These are phyloP conservation scores for Pontederia crassipes DNA, from an alignment of 176 grass and related monocot genomes.

Conservation along the genomic window DNA sequence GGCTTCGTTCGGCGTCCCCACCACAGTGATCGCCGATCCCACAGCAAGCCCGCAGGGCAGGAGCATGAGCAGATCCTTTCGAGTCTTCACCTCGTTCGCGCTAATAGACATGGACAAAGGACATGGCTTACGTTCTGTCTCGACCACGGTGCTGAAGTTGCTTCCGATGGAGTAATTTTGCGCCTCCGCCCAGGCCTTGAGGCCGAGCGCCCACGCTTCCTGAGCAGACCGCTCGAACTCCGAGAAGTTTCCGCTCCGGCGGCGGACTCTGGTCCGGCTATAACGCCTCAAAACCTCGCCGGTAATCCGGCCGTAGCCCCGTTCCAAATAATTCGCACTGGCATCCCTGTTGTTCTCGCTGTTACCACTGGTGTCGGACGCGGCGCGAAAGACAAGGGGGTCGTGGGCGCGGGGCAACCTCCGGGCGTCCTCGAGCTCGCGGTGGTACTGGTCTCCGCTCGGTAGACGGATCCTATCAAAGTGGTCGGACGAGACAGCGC, in stretches of 20 bases:
- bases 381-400: slow-evolving; percentile 16
- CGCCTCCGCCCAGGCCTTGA: slow-evolving; percentile 56
- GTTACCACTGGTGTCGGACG: slow-evolving; percentile 2
- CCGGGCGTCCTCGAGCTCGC: slow-evolving; percentile 13
- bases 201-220: slow-evolving; percentile 60
- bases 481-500: neutral
- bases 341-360: neutral
- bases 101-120: slow-evolving; percentile 31
- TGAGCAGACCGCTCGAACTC: slow-evolving; percentile 63
- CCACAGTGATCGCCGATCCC: slow-evolving; percentile 74
- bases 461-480: neutral
- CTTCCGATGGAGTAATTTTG: slow-evolving; percentile 24
- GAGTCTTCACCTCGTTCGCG: neutral
- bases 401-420: slow-evolving; percentile 13
- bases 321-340: too few species aligned
- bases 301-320: slow-evolving; percentile 63
- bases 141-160: slow-evolving; percentile 26
- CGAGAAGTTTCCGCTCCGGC: slow-evolving; percentile 43
- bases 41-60: slow-evolving; percentile 66
- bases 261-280: neutral
- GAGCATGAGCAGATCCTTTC: slow-evolving; percentile 15
- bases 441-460: neutral
- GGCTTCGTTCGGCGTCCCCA: slow-evolving; percentile 43
- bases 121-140: slow-evolving; percentile 29
- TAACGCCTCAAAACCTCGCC: slow-evolving; percentile 41